These are phyloP conservation scores for Persicaria maculosa DNA, from an alignment of 148 eudicot genomes.

Conservation along the genomic window DNA sequence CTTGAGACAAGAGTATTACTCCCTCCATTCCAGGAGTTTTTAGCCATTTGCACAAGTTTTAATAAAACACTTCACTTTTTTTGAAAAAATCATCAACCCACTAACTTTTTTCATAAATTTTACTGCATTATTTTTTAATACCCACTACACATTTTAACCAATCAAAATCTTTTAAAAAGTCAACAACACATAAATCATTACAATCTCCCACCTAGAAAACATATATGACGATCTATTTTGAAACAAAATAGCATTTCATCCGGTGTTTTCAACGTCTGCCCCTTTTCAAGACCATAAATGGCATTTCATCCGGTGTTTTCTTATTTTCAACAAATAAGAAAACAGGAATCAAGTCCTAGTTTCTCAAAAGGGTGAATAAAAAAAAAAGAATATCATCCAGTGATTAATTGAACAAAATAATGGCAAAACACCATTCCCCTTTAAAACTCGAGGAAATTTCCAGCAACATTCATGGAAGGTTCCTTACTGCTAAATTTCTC, in stretches of 20 bases:
- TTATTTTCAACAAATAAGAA: background rate
- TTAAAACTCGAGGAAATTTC: constrained; percentile 35
- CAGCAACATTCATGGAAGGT: constrained; percentile 49
- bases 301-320: background rate
- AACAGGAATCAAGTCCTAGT: background rate
- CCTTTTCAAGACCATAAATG: background rate
- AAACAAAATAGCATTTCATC: background rate
- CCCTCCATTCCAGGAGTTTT: no score
- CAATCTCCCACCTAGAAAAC: no score
- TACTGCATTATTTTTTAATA: no score
- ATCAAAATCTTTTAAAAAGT: no score
- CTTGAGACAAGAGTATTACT: no score
- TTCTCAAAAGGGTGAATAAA: background rate
- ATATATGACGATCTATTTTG: no score
- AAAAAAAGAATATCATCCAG: background rate
- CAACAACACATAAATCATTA: no score
- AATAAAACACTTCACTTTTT: no score
- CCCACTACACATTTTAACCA: no score
- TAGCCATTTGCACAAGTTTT: no score
- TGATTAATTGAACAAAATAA: background rate
- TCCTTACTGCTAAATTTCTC: constrained; percentile 74
- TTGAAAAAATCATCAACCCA: no score
- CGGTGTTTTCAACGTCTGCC: background rate
- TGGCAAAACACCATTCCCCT: background rate
- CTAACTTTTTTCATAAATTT: no score